Percentiles rank a stretch among this genome's conserved stretches.
Evolutionary conservation across 768 basidiomycete genomes (phyloP).

Genomic region (Agrocybe pediades): DNA sequence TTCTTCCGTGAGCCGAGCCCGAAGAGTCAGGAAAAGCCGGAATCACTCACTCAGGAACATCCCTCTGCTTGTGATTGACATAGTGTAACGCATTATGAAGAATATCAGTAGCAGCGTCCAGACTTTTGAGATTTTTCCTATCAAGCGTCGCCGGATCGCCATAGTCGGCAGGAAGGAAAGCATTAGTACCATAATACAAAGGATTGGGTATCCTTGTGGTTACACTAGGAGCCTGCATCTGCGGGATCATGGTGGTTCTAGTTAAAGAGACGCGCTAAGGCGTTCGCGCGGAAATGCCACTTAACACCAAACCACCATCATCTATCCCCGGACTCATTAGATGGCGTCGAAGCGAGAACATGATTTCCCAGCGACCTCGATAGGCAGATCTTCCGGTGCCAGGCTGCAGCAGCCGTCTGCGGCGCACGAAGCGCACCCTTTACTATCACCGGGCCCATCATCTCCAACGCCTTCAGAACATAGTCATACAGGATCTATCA

Average conservation of each 20-base stretch:
- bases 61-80: conserved; percentile 37
- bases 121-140: conserved; percentile 7
- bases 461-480: conserved; percentile 31
- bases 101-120: conserved; percentile 24
- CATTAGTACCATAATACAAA: conserved; percentile 13
- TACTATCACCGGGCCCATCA: conserved; percentile 48
- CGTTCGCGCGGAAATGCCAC: not conserved
- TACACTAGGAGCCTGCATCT: conserved; percentile 1
- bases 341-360: conserved; percentile 38
- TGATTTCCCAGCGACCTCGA: conserved; percentile 54
- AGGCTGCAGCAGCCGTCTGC: conserved; percentile 38
- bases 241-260: not conserved
- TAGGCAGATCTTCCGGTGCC: conserved; percentile 50
- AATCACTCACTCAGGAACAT: conserved; percentile 39
- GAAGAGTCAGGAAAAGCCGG: not conserved
- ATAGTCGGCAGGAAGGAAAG: too few species aligned
- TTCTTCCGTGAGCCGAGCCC: not conserved
- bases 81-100: conserved; percentile 40
- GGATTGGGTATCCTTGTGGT: conserved; percentile 6
- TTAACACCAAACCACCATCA: not conserved
- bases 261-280: not conserved
- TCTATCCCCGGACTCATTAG: not conserved
- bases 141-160: conserved; percentile 9
- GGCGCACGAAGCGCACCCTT: conserved; percentile 69
- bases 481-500: conserved; percentile 10